Evolutionary conservation across 176 grass and related monocot genomes (phyloP).

Genomic region (Cenchrus fungigraminus): DNA sequence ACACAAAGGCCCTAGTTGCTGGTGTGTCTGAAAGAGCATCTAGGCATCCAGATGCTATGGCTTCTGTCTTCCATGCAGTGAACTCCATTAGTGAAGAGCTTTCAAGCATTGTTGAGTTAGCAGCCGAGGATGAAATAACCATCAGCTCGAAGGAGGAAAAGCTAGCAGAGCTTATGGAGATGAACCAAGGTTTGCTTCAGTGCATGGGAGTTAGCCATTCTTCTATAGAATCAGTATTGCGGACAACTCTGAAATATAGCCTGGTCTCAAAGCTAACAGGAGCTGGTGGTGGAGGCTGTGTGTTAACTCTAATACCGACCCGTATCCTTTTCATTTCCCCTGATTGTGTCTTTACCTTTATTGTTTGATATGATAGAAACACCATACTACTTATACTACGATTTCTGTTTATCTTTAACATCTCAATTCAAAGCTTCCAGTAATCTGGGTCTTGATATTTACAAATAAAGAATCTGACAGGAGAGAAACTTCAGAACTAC

Average conservation of each 20-base stretch:
- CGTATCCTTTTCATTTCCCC: slow-evolving; percentile 67
- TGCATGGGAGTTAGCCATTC: slow-evolving; percentile 89
- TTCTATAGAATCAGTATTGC: slow-evolving; percentile 80
- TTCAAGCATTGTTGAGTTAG: slow-evolving; percentile 61
- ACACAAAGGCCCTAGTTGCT: slow-evolving; percentile 84
- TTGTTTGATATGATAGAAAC: slow-evolving; percentile 9
- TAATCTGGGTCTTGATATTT: not conserved
- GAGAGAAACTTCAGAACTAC: not conserved
- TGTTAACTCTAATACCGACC: slow-evolving; percentile 82
- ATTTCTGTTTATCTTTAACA: slow-evolving; percentile 6
- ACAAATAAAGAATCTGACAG: slow-evolving; percentile 26
- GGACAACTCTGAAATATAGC: slow-evolving; percentile 65
- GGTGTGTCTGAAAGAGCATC: slow-evolving; percentile 76
- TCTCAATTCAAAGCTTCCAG: not conserved
- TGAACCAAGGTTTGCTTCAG: slow-evolving; percentile 97
- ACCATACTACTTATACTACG: not conserved
- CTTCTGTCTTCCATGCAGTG: slow-evolving; percentile 69
- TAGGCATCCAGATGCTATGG: slow-evolving; percentile 75
- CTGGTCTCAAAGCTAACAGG: slow-evolving; percentile 93
- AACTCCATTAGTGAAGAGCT: slow-evolving; percentile 84
- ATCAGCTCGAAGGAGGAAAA: slow-evolving; percentile 80
- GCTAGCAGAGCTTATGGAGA: slow-evolving; percentile 86
- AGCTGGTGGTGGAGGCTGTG: slow-evolving; percentile 93
- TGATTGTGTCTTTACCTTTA: slow-evolving; percentile 5
- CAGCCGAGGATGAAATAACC: slow-evolving; percentile 56